Evolutionary conservation across 441 rosid species (phyloP).

Genomic region (Lepidium campestre): DNA sequence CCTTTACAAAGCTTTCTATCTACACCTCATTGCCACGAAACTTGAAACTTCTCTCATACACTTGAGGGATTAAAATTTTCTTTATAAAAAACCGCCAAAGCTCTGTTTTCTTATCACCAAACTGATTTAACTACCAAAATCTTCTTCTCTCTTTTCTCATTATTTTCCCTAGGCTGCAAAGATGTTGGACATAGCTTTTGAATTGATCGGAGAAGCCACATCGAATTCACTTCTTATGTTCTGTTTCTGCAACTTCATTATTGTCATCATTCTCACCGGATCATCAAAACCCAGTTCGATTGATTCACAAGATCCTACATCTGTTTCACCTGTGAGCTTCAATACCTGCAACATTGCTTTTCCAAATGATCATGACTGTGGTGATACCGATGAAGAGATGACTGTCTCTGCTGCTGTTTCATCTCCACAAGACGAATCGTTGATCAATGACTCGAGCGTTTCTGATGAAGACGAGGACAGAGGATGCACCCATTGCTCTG

Average conservation of each 20-base stretch:
- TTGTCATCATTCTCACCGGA: slow-evolving; percentile 43
- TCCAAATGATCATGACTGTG: not conserved
- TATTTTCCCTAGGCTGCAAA: not conserved
- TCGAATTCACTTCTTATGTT: slow-evolving; percentile 54
- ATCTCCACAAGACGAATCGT: not conserved
- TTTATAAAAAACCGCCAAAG: not conserved
- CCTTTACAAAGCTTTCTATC: slow-evolving; percentile 18
- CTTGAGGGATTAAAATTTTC: too few species aligned
- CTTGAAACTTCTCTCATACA: slow-evolving; percentile 23
- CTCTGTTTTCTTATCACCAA: not conserved
- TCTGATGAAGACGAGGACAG: slow-evolving; percentile 3
- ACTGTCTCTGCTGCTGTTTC: not conserved
- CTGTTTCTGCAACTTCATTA: slow-evolving; percentile 62
- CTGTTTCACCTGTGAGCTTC: not conserved
- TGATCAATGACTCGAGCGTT: not conserved
- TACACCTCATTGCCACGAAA: slow-evolving; percentile 23
- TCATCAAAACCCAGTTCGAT: slow-evolving; percentile 29
- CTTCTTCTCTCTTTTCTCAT: not conserved
- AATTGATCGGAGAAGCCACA: slow-evolving; percentile 42
- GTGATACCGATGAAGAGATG: not conserved
- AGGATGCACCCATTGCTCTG: not conserved
- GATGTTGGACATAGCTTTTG: slow-evolving; percentile 42
- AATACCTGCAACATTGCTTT: not conserved
- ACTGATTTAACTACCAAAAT: slow-evolving; percentile 11
- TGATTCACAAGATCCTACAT: slow-evolving; percentile 18